Base-by-base conservation (phyloP, 345 rosid species). In the Moricandia arvensis region DNA sequence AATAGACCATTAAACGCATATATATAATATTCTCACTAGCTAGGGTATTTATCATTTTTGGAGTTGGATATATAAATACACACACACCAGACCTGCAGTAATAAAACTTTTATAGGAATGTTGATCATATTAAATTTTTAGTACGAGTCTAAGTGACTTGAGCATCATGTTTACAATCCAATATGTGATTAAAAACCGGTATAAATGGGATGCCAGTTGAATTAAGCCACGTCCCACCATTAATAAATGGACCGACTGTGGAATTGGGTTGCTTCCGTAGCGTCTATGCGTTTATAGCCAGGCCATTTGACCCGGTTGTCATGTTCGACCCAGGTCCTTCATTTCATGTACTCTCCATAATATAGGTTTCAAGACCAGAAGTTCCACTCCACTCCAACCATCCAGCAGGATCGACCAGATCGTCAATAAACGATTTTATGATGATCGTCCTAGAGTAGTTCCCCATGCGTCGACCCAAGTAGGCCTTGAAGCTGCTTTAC, bases 381-480 rank as follows among this genome's bases (percentile, higher is more conserved):
- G 72, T 24, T 0, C 73, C 80, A 8, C 84, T 43, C 97, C 97
- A 89, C 71, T 89, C 96, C 58, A 89, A 63, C 93, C 91, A 93
- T 61, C 98, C 97, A 0, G 83, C 91, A 0, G 97, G 91, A 31
- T 87, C 84, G 4, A 93, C 82, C 66, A 82, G 24, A 65, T 86
- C 93, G 34, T 82, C 97, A n/a, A 93, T 87, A 17, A 78, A 59
- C 0, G 90, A 89, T 24, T 61, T 66, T 13, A 93, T 30, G 8
- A 77, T 58, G 54, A 86, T 90, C 1, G 95, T 93, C 83, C 98
- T 84, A 0, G 98, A 93, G 63, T 83, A 90, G 57, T 71, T 74
- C 65, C 77, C 98, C 96, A 93, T 0, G 98, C n/a, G 98, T 30
- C 98, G 87, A 2, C 96, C 98, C 8, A 90, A 73, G 74, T 82